phyloP scores from a whole-genome alignment of 169 alveolate species.

The Plasmodium vivax region DNA sequence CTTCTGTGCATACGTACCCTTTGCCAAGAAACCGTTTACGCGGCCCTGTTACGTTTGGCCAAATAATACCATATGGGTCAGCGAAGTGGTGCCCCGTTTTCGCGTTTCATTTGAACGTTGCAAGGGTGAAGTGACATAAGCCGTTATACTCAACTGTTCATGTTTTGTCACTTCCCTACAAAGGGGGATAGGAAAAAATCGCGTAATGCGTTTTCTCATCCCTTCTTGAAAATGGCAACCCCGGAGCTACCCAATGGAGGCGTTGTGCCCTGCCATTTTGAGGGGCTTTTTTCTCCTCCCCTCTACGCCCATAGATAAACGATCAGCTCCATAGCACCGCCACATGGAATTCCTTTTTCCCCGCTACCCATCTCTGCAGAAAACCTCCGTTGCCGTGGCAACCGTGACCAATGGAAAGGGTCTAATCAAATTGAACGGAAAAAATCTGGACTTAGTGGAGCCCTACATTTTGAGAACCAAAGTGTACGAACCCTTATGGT shows the following conservation, averaged over 20 bases:
- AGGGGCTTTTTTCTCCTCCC: background rate
- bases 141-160: background rate
- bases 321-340: background rate
- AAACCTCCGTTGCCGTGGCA: constrained; percentile 99
- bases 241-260: background rate
- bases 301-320: background rate
- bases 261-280: background rate
- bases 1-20: background rate
- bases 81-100: background rate
- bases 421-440: constrained; percentile 96
- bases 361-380: constrained; percentile 79
- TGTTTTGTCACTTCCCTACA: background rate
- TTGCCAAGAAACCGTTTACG: background rate
- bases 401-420: constrained; percentile 95
- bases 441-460: constrained; percentile 95
- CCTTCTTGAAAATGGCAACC: background rate
- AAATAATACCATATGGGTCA: background rate
- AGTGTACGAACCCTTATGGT: constrained; percentile 97
- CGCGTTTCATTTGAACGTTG: background rate
- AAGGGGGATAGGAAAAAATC: background rate
- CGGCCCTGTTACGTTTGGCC: background rate
- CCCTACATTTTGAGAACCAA: constrained; percentile 96
- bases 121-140: background rate
- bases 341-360: background rate
- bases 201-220: background rate